Percentiles rank a stretch among this genome's conserved stretches.
phyloP scores from a whole-genome alignment of 352 stramenopile species.

The Phytopythium cucurbitacearum region DNA sequence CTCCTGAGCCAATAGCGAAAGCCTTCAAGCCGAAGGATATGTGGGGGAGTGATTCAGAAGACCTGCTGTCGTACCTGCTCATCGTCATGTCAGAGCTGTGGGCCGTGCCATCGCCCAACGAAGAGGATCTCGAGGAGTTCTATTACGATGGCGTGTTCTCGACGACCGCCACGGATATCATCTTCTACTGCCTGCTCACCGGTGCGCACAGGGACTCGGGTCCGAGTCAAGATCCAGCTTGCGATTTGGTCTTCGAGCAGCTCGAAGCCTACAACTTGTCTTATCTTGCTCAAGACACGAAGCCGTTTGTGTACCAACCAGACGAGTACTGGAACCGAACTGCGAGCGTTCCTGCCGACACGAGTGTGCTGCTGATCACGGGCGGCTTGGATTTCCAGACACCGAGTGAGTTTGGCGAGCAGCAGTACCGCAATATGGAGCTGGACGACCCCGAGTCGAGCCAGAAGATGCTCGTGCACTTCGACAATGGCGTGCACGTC shows the following conservation, averaged over 20 bases:
- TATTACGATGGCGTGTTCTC: constrained; percentile 21
- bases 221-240: constrained; percentile 11
- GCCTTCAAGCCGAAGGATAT: neutral
- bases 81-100: constrained; percentile 25
- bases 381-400: constrained; percentile 41
- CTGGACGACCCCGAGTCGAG: constrained; percentile 12
- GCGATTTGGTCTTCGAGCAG: constrained; percentile 3
- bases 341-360: constrained; percentile 18
- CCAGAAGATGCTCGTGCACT: constrained; percentile 40
- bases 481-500: constrained; percentile 36
- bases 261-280: constrained; percentile 2
- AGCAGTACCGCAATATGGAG: constrained; percentile 18
- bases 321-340: constrained; percentile 34
- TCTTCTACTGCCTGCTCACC: constrained; percentile 23
- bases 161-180: constrained; percentile 4
- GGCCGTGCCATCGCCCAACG: constrained; percentile 16
- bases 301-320: constrained; percentile 20
- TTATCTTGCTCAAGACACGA: constrained; percentile 2
- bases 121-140: constrained; percentile 10
- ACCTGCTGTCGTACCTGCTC: constrained; percentile 13
- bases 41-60: neutral
- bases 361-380: constrained; percentile 38
- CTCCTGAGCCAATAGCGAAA: neutral
- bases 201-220: constrained; percentile 12
- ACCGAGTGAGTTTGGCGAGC: constrained; percentile 26